Percentiles rank a stretch among this genome's conserved stretches.
These are phyloP conservation scores for Acorus gramineus DNA, from an alignment of 106 monocot species.

Conservation along the genomic window DNA sequence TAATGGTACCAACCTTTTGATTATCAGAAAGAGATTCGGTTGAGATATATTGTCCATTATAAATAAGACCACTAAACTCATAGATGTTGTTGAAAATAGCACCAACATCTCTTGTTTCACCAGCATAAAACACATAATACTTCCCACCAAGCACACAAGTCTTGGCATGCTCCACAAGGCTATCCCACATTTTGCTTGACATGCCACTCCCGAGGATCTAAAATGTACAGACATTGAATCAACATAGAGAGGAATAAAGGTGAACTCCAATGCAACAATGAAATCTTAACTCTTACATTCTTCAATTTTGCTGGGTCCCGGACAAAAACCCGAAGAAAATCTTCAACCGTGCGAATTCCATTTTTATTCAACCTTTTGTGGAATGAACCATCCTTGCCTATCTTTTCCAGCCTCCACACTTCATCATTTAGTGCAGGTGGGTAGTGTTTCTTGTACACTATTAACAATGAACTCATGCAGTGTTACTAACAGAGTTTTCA, in stretches of 20 bases:
- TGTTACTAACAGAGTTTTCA: too few relatives aligned
- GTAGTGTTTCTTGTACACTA: conserved; percentile 99
- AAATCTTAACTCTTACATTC: conserved; percentile 37
- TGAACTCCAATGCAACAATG: too few relatives aligned
- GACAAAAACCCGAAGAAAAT: conserved; percentile 77
- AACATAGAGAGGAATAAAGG: neutral
- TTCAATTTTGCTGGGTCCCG: conserved; percentile 60
- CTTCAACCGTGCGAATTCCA: conserved; percentile 64
- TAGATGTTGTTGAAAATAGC: conserved; percentile 94
- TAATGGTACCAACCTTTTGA: conserved; percentile 52
- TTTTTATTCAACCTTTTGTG: conserved; percentile 75
- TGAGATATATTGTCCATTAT: conserved; percentile 54
- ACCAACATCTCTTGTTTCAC: conserved; percentile 58
- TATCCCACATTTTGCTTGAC: conserved; percentile 98
- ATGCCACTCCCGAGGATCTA: conserved; percentile 88
- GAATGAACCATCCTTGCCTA: conserved; percentile 94
- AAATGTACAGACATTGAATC: neutral
- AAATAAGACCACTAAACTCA: conserved; percentile 82
- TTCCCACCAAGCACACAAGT: conserved; percentile 87
- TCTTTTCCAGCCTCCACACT: conserved; percentile 98
- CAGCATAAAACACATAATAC: conserved; percentile 76
- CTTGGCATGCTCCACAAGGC: conserved; percentile 87
- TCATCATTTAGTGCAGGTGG: conserved; percentile 89
- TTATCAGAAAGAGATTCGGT: conserved; percentile 61
- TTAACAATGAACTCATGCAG: neutral